Evolutionary conservation across 192 early-diverging fungal genomes (phyloP).

Genomic region (Cetraspora pellucida): DNA sequence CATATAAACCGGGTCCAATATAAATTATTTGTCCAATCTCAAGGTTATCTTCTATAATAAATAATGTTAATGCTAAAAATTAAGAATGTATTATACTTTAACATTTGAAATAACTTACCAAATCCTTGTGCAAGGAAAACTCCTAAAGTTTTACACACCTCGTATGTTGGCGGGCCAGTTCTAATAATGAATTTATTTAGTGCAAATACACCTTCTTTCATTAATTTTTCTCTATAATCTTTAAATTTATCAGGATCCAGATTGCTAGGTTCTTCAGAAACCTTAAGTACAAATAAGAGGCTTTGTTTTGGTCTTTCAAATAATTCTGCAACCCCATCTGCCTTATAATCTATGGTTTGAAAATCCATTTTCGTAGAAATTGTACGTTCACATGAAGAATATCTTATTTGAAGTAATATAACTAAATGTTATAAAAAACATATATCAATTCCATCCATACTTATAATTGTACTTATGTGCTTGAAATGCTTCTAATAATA

Average conservation of each 20-base stretch:
- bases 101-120: constrained; percentile 18
- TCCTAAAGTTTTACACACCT: background rate
- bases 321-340: constrained; percentile 11
- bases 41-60: background rate
- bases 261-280: background rate
- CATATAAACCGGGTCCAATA: background rate
- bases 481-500: constrained; percentile 16
- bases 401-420: background rate
- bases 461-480: background rate
- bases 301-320: constrained; percentile 26
- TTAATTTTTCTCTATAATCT: background rate
- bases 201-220: background rate
- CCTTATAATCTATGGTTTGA: constrained; percentile 16
- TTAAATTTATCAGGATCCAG: background rate
- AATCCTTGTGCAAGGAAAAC: constrained; percentile 13
- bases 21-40: background rate
- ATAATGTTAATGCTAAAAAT: constrained; percentile 6
- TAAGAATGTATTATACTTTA: background rate
- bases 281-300: background rate
- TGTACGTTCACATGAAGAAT: background rate
- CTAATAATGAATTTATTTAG: background rate
- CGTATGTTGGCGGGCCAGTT: background rate
- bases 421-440: constrained; percentile 24
- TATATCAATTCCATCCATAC: background rate
- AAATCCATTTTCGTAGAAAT: constrained; percentile 19